Evolutionary conservation across 1,284 basidiomycete genomes (phyloP), one percentile per base, ranked within the genome.

Genomic region (Peniophora sp.): DNA sequence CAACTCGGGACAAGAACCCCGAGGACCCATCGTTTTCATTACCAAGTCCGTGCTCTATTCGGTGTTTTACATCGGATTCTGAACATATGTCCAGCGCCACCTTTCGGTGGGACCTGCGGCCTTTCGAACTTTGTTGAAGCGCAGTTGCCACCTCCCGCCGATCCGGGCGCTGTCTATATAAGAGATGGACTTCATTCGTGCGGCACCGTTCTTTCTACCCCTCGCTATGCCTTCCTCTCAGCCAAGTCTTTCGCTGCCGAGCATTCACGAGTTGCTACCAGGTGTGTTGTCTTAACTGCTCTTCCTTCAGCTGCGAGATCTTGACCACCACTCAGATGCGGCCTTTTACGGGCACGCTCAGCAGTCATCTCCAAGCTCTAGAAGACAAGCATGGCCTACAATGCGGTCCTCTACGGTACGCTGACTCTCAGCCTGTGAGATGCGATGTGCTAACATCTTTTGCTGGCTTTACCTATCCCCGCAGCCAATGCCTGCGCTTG

Each of bases 181-280:
- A 23, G 18, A 18, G 18, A 24, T 22, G 14, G 8, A 15, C 43
- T 22, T 22, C 43, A 22, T 22, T 24, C 43, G n/a, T 45, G 20
- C 37, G 37, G 18, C n/a, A 41, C 18, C n/a, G 37, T 41, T 20
- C 12, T 32, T 32, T 32, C 27, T 32, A 12, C 27, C 43, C 18
- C 17, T 18, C 43, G 14, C 43, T 20, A 45, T 45, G 20, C 43
- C 43, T 15, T 45, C 43, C 18, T 23, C 23, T 15, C 43, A 22
- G 20, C 22, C 43, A 8, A 22, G 14, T 22, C 17, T 24, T 15
- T 45, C 43, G n/a, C 43, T 45, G 3, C 43, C 43, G 8, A 45
- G 43, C 23, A 45, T 45, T 45, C 43, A 24, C 43, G 43, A 45
- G n/a, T 22, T 45, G 12, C 43, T 45, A 15, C 43, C 43, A 45